Percentiles rank a stretch among this genome's conserved stretches.
These are phyloP conservation scores for Trametes sp. DNA, from an alignment of 1,284 basidiomycete genomes.

Conservation along the genomic window DNA sequence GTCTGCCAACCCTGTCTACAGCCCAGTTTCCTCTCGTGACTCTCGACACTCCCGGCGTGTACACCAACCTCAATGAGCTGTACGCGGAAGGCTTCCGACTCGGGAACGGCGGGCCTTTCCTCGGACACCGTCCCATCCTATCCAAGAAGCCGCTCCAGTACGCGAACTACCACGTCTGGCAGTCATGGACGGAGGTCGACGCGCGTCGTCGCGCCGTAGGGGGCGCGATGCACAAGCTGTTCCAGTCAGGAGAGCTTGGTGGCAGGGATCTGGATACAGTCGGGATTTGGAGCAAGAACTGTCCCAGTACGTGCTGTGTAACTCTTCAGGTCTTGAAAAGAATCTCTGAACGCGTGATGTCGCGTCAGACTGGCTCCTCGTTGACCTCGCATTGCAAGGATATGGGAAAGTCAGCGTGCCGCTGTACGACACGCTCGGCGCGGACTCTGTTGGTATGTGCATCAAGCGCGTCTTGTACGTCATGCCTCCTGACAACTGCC, in stretches of 20 bases:
- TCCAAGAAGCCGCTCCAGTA: conserved; percentile 73
- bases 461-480: neutral
- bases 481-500: neutral
- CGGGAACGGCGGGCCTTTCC: conserved; percentile 56
- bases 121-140: conserved; percentile 75
- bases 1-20: neutral
- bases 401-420: conserved; percentile 86
- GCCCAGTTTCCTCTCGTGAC: conserved; percentile 65
- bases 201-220: conserved; percentile 73
- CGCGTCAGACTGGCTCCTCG: conserved; percentile 85
- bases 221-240: conserved; percentile 74
- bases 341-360: conserved; percentile 14
- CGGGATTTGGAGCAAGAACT: conserved; percentile 81
- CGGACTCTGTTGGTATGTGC: conserved; percentile 75
- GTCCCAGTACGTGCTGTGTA: conserved; percentile 62
- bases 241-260: conserved; percentile 66
- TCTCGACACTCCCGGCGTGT: conserved; percentile 54
- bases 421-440: conserved; percentile 92
- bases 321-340: neutral
- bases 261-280: conserved; percentile 73
- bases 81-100: conserved; percentile 63
- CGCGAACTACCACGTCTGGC: conserved; percentile 77
- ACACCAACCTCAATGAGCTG: conserved; percentile 66
- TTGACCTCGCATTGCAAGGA: conserved; percentile 81
- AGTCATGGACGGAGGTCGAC: conserved; percentile 80